Evolutionary conservation across 441 rosid genomes (phyloP).

Genomic region (Codiaeum variegatum): DNA sequence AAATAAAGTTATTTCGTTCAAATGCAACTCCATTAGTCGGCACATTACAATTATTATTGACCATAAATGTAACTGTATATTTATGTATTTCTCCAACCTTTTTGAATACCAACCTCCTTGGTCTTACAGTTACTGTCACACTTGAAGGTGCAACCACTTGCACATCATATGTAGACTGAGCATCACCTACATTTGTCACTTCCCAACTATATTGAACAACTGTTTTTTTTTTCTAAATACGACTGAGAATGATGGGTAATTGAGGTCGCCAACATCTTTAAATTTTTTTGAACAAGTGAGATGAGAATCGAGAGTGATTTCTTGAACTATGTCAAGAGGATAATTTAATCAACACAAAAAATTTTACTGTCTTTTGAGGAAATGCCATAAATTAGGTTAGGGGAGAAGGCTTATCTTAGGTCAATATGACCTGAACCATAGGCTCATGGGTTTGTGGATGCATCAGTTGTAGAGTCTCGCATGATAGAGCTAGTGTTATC

Average conservation of each 20-base stretch:
- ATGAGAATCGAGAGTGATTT: constrained; percentile 44
- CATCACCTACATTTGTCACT: constrained; percentile 70
- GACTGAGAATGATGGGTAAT: constrained; percentile 81
- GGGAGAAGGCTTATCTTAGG: constrained; percentile 69
- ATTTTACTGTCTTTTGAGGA: constrained; percentile 48
- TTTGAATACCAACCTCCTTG: constrained; percentile 42
- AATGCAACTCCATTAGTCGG: constrained; percentile 36
- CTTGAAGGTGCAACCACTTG: constrained; percentile 33
- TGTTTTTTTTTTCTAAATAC: constrained; percentile 46
- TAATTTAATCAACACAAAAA: constrained; percentile 69
- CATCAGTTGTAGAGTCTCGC: background rate
- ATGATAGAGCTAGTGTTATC: background rate
- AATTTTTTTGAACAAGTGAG: constrained; percentile 46
- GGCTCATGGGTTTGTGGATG: constrained; percentile 6
- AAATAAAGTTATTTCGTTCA: too few species aligned
- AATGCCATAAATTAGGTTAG: constrained; percentile 62
- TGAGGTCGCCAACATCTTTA: constrained; percentile 60
- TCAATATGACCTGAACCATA: constrained; percentile 32
- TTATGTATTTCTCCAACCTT: constrained; percentile 58
- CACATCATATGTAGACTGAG: constrained; percentile 42
- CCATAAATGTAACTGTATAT: constrained; percentile 52
- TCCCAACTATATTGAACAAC: constrained; percentile 58
- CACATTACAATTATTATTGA: constrained; percentile 40
- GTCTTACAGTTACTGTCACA: constrained; percentile 49
- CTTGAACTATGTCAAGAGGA: constrained; percentile 39